Evolutionary conservation across 768 basidiomycete genomes (phyloP), one percentile per base, ranked within the genome.

Genomic region (Lanmaoa pseudosensibilis): DNA sequence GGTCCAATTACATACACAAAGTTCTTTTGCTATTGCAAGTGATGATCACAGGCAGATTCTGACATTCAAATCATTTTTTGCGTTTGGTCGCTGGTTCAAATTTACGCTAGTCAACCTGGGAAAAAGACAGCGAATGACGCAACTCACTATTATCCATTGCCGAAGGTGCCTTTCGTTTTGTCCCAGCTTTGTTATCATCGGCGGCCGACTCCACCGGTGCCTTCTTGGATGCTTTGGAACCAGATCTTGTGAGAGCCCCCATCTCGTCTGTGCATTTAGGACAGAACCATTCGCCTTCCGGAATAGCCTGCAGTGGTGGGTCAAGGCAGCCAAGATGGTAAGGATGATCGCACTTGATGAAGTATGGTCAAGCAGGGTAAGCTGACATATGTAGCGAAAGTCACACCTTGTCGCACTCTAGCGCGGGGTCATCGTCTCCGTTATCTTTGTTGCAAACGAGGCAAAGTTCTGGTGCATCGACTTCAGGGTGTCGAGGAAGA

Each of bases 241-340:
- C 25, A 19, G 50, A 43, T 58, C 23, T 61, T 40, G 63, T 60
- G 27, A 69, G 80, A 6, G 81, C 82, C 11, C 81, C 82, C 4
- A 86, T 86, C 21, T 82, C 78, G 34, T 77, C 77, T 11, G 74
- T 71, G 66, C 94, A 96, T 54, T 83, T 77, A 0, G 88, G 85
- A 65, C 94, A 96, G 78, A 93, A 93, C 93, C 94, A 94, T 74
- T 94, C 90, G 37, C 91, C 95, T 34, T 90, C 88, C 0, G 95
- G 95, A 18, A 95, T 77, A 5, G 79, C 83, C 16, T 75, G 69
- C 45, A 98, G 73, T 2, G 94, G 92, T 18, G 94, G 93, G 41
- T 77, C 74, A 44, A 95, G 82, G 70, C 95, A 98, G 13, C 78
- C 78, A 15, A 90, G 77, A 70, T 98, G 95, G 70, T 88, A 96